Percentiles rank a stretch among this genome's conserved stretches.
These are phyloP conservation scores for Udeniomyces megalosporus DNA, from an alignment of 768 basidiomycete species.

Conservation along the genomic window DNA sequence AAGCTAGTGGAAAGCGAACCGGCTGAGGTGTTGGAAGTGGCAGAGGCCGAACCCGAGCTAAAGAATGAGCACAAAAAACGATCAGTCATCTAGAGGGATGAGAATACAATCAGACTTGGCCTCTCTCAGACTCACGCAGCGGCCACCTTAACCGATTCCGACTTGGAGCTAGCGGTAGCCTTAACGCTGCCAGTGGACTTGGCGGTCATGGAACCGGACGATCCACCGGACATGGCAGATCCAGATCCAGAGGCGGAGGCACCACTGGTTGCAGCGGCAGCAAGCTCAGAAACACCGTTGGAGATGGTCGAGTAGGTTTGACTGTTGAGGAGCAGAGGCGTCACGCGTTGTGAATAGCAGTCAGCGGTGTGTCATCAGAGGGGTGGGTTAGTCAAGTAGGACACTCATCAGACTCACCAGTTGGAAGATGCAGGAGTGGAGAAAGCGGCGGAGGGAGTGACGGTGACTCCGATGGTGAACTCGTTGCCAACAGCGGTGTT, in stretches of 20 bases:
- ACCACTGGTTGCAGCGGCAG: slow-evolving; percentile 15
- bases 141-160: too few species aligned
- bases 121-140: too few species aligned
- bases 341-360: neutral
- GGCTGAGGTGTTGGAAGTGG: neutral
- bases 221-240: neutral
- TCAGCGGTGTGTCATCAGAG: too few species aligned
- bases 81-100: too few species aligned
- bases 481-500: slow-evolving; percentile 19
- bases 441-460: slow-evolving; percentile 27
- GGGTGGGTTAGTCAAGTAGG: neutral
- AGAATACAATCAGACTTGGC: too few species aligned
- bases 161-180: neutral
- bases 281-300: slow-evolving; percentile 22
- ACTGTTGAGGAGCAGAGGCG: neutral
- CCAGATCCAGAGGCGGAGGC: neutral
- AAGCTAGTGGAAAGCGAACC: neutral
- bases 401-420: neutral
- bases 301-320: slow-evolving; percentile 27
- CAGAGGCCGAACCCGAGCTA: neutral
- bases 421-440: slow-evolving; percentile 19
- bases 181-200: neutral
- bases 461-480: slow-evolving; percentile 29
- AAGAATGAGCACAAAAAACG: too few species aligned
- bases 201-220: neutral